Evolutionary conservation across 2,329 filamentous ascomycete genomes (phyloP).

Genomic region (Bertia moriformis): DNA sequence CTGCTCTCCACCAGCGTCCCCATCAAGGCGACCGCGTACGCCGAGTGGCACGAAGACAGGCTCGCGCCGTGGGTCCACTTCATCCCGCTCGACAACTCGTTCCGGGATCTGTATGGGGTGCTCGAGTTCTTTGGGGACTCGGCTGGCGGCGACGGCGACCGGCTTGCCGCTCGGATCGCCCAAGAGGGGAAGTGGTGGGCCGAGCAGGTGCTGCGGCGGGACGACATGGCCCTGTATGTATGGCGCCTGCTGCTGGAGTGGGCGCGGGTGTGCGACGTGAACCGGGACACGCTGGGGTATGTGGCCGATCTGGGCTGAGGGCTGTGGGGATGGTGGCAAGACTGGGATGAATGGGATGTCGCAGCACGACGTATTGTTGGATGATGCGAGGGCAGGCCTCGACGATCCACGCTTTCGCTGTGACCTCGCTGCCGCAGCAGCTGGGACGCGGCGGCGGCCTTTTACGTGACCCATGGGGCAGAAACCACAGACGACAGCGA

Average conservation of each 20-base stretch:
- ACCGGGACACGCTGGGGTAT: constrained; percentile 12
- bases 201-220: constrained; percentile 31
- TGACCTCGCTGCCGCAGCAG: too few species aligned
- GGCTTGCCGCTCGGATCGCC: constrained; percentile 32
- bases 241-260: constrained; percentile 32
- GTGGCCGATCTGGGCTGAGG: constrained; percentile 9
- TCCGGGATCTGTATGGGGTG: constrained; percentile 39
- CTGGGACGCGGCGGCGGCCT: neutral
- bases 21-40: constrained; percentile 46
- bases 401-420: too few species aligned
- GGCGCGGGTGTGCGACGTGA: constrained; percentile 18
- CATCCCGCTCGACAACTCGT: constrained; percentile 43
- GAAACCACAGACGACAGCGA: too few species aligned
- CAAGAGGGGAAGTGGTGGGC: constrained; percentile 34
- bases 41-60: constrained; percentile 49
- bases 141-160: constrained; percentile 21
- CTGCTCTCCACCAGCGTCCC: constrained; percentile 38
- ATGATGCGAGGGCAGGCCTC: neutral
- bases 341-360: neutral
- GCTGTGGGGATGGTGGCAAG: neutral
- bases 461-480: neutral
- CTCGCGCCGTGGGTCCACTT: constrained; percentile 49
- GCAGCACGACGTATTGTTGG: too few species aligned
- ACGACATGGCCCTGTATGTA: constrained; percentile 41
- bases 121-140: constrained; percentile 40